Base-by-base conservation (phyloP, 2,329 filamentous ascomycete genomes). In the Stenocarpella maydis region DNA sequence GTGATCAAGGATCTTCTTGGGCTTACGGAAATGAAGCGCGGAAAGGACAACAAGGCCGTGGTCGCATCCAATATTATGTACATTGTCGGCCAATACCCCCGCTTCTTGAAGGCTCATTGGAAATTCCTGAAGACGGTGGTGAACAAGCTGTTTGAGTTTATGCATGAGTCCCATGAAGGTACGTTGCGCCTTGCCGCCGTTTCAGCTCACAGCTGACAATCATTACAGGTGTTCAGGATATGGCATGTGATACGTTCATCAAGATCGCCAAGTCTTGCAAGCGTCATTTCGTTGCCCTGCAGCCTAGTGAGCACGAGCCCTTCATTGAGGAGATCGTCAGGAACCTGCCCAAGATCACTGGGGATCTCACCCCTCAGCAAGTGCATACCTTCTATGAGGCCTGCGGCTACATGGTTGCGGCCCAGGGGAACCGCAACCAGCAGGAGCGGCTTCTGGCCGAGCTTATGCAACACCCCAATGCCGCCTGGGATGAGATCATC, bases 1-100 rank as follows among this genome's bases (percentile, higher is more conserved):
- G 97, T 99, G 67, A 99, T 99, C 76, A 99, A 99, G 83, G 96
- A 99, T 77, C 89, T 99, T 9, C 89, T 99, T 34, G 97, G 96
- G 1, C 85, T 99, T 68, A 99, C 96, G 0, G 96, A 99, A 81
- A 98, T 98, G 95, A 99, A 99, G 85, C 93, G 97, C 66, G 96
- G 96, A 72, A 99, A 99, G 78, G 96, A 99, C 84, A 99, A 99
- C 87, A 99, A 99, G 80, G 96, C 96, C 15, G 96, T 99, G 12
- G 96, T 99, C 49, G 96, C 96, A 72, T 97, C 94, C 83, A 99
- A 99, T 83, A 99, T 99, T 77, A 99, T 99, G 96, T 99, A 99
- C 80, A 99, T 99, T 82, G 96, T 99, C 71, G 96, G 96, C 70
- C 96, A 99, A 79, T 99, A 99, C 78, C 96, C 96, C 45, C 93